Evolutionary conservation across 352 stramenopile species (phyloP), one percentile per base, ranked within the genome.

Genomic region (Phytophthora crassamura): DNA sequence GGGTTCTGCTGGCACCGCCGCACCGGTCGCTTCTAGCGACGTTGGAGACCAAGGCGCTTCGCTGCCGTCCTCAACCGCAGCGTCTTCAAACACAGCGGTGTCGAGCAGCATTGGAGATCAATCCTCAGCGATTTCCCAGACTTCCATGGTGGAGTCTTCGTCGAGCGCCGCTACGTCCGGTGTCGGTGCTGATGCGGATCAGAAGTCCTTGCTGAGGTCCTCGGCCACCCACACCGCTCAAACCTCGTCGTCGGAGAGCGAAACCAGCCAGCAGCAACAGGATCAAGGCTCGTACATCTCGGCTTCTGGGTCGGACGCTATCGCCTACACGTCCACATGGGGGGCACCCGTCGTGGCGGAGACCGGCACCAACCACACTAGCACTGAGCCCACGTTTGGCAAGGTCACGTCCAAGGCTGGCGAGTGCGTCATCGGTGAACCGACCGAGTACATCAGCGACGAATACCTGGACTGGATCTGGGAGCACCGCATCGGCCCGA

Each of bases 401-500:
- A 57, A 67, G 18, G 34, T 67, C 16, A 67, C 57, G 4, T 61
- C 56, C 9, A 63, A 59, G 11, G 11, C 39, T 6, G 64, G 64
- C 2, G 54, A 55, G 16, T 69, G 61, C 25, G 54, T 69, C 18
- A 22, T 59, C 2, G 61, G 12, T 10, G 36, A 22, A 2, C 61
- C 53, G 4, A 55, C 46, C 12, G 61, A 64, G 36, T 69, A 64
- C 47, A 69, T 64, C 33, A 65, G 46, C 28, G 48, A 22, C 10
- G 14, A 43, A 15, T 55, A 70, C n/a, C 25, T 70, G 33, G 54
- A 60, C 15, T 70, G 47, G 62, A 34, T 70, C 14, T 70, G 62
- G 54, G 16, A 70, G 22, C 12, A 60, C 33, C 62, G 62, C 12
- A 65, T 70, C 39, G 62, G 62, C 0, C 54, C 62, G 5, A 59